Evolutionary conservation across 2,329 filamentous ascomycete species (phyloP), one percentile per base, ranked within the genome.

Genomic region (Aotearoamyces nothofagi): DNA sequence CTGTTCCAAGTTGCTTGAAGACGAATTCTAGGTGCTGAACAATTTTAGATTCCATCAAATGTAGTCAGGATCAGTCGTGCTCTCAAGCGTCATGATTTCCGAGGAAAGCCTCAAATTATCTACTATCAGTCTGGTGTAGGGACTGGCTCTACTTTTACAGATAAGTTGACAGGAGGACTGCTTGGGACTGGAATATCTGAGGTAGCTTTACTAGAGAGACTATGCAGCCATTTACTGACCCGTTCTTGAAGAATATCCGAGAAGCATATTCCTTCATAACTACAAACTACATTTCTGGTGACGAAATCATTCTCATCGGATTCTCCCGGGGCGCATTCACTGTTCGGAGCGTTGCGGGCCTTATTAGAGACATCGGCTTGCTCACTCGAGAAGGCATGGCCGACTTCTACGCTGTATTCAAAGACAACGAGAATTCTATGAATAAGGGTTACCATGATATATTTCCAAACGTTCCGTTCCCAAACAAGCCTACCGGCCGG

Each of bases 111-210:
- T 23, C 69, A 74, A 44, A 60, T 74, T 37, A 62, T 73, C 32
- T 65, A 61, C 40, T 75, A 75, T 42, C 65, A 71, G 42, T 64
- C 66, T 6, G 69, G 69, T 12, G 66, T 74, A 15, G 69, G 69
- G 10, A 67, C 65, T 3, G 60, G 60, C 2, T 57, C 58, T 36
- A 58, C 57, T 24, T 37, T 55, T 16, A 31, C 67, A n/a, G 63
- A 68, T 32, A 53, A 54, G 24, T 36, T 71, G 10, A 58, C 60
- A 0, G 66, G 66, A 5, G 67, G 67, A 24, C 60, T 63, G 3
- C 67, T 70, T 39, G 66, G 67, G 3, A 47, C 56, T 10, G 66
- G 67, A 1, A 58, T 72, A 23, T 43, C 44, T 20, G 46, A 47
- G 29, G 44, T 46, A 20, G 22, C 35, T 27, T 12, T n/a, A n/a